Evolutionary conservation across 1,284 basidiomycete genomes (phyloP).

Genomic region (Salmacisia buchloeana): DNA sequence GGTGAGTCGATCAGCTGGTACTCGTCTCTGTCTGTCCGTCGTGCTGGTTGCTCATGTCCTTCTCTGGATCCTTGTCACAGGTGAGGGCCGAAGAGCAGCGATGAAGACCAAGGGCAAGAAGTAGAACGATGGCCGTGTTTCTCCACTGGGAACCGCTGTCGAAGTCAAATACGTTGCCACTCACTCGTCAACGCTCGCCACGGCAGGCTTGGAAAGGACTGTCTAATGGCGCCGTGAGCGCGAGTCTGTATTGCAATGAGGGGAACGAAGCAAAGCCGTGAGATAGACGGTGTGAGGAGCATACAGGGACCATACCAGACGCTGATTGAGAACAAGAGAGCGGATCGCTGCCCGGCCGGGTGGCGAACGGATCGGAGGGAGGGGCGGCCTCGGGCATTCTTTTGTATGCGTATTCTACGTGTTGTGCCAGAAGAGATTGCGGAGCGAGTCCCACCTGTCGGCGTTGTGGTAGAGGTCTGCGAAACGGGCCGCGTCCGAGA

Average conservation of each 20-base stretch:
- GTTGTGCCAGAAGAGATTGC: slow-evolving; percentile 50
- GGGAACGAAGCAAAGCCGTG: too few relatives aligned
- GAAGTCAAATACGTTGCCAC: too few relatives aligned
- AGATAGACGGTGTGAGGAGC: too few relatives aligned
- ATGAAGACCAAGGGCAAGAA: slow-evolving; percentile 44
- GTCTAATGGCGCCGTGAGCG: too few relatives aligned
- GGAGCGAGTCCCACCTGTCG: slow-evolving; percentile 46
- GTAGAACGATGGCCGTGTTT: neutral
- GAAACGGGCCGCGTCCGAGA: neutral
- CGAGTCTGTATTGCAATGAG: too few relatives aligned
- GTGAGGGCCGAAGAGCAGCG: slow-evolving; percentile 45
- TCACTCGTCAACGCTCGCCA: too few relatives aligned
- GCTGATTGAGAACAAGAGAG: too few relatives aligned
- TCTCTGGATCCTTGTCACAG: slow-evolving; percentile 15
- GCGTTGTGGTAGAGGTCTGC: slow-evolving; percentile 48
- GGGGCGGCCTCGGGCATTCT: too few relatives aligned
- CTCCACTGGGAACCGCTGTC: too few relatives aligned
- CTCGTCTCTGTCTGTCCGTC: neutral
- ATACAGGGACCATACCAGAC: too few relatives aligned
- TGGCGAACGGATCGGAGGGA: neutral
- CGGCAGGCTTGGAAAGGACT: too few relatives aligned
- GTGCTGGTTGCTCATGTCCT: neutral
- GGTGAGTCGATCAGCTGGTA: slow-evolving; percentile 27
- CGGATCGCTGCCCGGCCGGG: neutral
- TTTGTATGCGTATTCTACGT: slow-evolving; percentile 18